Conservation (phyloP, 176 grass and related monocot species). For the Saccharum spontaneum region DNA sequence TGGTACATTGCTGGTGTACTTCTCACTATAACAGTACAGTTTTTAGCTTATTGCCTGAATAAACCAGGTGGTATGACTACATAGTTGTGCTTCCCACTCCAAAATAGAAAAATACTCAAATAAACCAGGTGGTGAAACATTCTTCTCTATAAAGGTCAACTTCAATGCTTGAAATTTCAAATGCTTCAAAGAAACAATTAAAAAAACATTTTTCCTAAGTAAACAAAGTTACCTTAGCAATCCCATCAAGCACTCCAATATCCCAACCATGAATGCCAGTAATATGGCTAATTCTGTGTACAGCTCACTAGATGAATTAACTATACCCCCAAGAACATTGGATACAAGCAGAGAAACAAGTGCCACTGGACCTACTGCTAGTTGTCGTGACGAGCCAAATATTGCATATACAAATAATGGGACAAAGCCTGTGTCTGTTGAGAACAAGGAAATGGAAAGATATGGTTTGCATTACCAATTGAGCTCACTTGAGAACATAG, state of each 20-base stretch:
- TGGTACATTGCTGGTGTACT: not conserved
- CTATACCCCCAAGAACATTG: conserved; percentile 84
- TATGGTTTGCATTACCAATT: conserved; percentile 23
- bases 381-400: conserved; percentile 86
- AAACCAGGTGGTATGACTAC: not conserved
- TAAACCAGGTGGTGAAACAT: not conserved
- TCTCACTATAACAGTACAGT: not conserved
- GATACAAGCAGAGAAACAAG: conserved; percentile 92
- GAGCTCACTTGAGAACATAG: conserved; percentile 10
- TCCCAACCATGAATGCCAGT: conserved; percentile 87
- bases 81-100: not conserved
- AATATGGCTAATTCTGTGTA: conserved; percentile 91
- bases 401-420: conserved; percentile 83
- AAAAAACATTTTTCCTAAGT: conserved; percentile 5
- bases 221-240: conserved; percentile 74
- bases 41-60: not conserved
- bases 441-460: conserved; percentile 40
- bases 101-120: not conserved
- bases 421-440: conserved; percentile 82
- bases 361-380: conserved; percentile 91
- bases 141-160: not conserved
- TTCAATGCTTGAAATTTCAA: conserved; percentile 28
- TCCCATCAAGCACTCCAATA: conserved; percentile 92
- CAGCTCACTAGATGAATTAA: conserved; percentile 68
- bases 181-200: conserved; percentile 13